These are phyloP conservation scores for Mimosa pudica DNA, from an alignment of 306 rosid genomes.

Conservation along the genomic window DNA sequence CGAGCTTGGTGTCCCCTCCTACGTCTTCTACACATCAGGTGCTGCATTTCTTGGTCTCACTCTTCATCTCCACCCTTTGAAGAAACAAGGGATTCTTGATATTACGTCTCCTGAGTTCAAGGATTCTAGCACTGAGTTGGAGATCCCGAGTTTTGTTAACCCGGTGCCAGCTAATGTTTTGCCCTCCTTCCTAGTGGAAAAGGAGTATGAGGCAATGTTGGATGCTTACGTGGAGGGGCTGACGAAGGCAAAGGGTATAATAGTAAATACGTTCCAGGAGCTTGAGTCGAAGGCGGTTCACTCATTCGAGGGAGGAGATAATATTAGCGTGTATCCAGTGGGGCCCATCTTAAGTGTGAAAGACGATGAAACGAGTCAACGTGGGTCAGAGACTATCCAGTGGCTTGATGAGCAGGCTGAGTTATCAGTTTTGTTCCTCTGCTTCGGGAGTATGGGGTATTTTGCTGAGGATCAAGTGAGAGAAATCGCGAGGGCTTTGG, in stretches of 20 bases:
- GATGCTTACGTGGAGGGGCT: neutral
- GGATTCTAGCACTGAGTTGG: constrained; percentile 23
- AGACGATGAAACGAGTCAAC: neutral
- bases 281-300: constrained; percentile 34
- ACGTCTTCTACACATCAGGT: constrained; percentile 41
- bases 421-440: constrained; percentile 49
- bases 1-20: constrained; percentile 41
- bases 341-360: constrained; percentile 44
- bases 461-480: neutral
- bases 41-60: constrained; percentile 30
- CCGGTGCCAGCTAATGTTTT: constrained; percentile 31
- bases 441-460: constrained; percentile 5
- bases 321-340: constrained; percentile 33
- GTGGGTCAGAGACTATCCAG: neutral
- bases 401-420: constrained; percentile 46
- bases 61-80: constrained; percentile 32
- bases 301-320: neutral
- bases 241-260: constrained; percentile 36
- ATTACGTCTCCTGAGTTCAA: neutral
- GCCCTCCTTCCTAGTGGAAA: neutral
- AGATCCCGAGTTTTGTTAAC: constrained; percentile 20
- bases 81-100: constrained; percentile 16
- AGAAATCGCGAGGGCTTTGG: neutral
- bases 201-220: neutral
- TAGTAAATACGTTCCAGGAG: constrained; percentile 45